Evolutionary conservation across 2,329 filamentous ascomycete species (phyloP).

Genomic region (Ciborinia camelliae): DNA sequence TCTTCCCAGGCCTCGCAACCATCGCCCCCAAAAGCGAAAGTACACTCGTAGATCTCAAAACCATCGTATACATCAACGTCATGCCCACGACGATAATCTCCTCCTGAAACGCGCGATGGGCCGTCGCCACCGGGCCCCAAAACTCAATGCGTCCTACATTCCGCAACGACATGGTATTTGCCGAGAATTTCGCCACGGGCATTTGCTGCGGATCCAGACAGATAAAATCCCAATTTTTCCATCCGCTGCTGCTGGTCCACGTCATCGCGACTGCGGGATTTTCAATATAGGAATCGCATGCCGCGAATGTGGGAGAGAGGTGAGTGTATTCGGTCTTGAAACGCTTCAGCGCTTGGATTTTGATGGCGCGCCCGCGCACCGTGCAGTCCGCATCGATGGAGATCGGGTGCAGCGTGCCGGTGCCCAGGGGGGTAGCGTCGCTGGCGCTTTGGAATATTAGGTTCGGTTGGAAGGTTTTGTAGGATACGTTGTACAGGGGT

Average conservation of each 20-base stretch:
- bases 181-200: conserved; percentile 9
- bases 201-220: neutral
- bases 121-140: neutral
- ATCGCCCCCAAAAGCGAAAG: conserved; percentile 1
- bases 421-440: conserved; percentile 20
- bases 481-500: conserved; percentile 24
- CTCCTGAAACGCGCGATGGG: conserved; percentile 20
- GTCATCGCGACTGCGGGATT: conserved; percentile 21
- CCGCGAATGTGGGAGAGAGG: conserved; percentile 20
- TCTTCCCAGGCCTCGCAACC: neutral
- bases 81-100: conserved; percentile 25
- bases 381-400: conserved; percentile 25
- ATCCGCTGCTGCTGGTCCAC: neutral
- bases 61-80: conserved; percentile 26
- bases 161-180: neutral
- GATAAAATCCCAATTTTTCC: conserved; percentile 13
- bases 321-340: conserved; percentile 24
- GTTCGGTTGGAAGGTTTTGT: conserved; percentile 19
- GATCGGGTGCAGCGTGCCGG: conserved; percentile 20
- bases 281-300: neutral
- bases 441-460: conserved; percentile 18
- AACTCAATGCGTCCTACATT: conserved; percentile 3
- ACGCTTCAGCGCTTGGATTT: conserved; percentile 24
- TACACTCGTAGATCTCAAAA: conserved; percentile 15
- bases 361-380: conserved; percentile 18